phyloP scores from a whole-genome alignment of 495 filamentous ascomycete species.

The Pseudevernia furfuracea region DNA sequence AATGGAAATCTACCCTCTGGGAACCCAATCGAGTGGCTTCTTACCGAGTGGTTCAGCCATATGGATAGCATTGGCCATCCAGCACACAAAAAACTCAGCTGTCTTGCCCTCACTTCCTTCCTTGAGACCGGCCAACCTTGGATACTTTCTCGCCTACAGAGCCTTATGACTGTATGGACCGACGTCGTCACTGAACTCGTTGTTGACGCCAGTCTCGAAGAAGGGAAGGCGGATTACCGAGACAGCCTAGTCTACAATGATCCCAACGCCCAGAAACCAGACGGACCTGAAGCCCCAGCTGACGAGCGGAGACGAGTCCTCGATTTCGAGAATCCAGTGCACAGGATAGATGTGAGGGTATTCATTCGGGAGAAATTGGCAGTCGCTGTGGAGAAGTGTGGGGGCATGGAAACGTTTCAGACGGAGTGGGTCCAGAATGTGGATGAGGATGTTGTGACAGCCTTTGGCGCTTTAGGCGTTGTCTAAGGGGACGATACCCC shows the following conservation, averaged over 20 bases:
- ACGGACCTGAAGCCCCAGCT: slow-evolving; percentile 55
- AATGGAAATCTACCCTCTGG: no score
- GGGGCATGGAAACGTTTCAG: slow-evolving; percentile 67
- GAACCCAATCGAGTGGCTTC: slow-evolving; percentile 67
- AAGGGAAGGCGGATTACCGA: slow-evolving; percentile 34
- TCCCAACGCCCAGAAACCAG: slow-evolving; percentile 23
- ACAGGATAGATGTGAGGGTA: slow-evolving; percentile 57
- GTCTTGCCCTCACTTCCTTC: slow-evolving; percentile 70
- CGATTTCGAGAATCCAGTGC: slow-evolving; percentile 57
- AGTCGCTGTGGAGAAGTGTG: slow-evolving; percentile 56
- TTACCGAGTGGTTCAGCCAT: slow-evolving; percentile 80
- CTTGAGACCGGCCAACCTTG: slow-evolving; percentile 46
- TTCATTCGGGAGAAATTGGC: slow-evolving; percentile 63
- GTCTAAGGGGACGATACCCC: slow-evolving; percentile 24
- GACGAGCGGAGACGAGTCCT: slow-evolving; percentile 50
- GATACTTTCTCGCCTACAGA: slow-evolving; percentile 54
- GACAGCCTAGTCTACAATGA: slow-evolving; percentile 50
- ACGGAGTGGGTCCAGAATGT: slow-evolving; percentile 80
- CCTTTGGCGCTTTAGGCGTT: slow-evolving; percentile 54
- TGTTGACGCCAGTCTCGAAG: slow-evolving; percentile 47
- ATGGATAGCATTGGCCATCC: slow-evolving; percentile 74
- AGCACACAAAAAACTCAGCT: slow-evolving; percentile 70
- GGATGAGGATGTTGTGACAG: slow-evolving; percentile 66
- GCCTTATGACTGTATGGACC: slow-evolving; percentile 63
- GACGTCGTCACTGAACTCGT: slow-evolving; percentile 55